Evolutionary conservation across 768 basidiomycete species (phyloP).

Genomic region (Pulveroboletus frians): DNA sequence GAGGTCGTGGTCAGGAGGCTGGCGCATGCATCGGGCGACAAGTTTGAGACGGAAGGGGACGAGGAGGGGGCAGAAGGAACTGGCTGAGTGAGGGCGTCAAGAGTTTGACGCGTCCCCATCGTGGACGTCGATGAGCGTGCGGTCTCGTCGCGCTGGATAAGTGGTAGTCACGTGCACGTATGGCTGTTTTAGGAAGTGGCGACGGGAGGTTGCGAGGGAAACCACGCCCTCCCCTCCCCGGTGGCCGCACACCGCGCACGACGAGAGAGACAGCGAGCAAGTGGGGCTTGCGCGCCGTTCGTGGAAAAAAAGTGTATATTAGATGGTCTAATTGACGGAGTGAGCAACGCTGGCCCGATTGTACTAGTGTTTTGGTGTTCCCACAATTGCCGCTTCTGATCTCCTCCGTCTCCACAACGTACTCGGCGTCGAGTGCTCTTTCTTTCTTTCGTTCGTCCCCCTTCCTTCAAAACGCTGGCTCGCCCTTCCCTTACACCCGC

Average conservation of each 20-base stretch:
- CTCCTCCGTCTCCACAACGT: constrained; percentile 16
- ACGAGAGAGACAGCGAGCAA: constrained; percentile 9
- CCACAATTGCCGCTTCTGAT: constrained; percentile 14
- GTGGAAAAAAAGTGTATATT: constrained; percentile 2
- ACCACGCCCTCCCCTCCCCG: background rate
- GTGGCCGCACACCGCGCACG: constrained; percentile 6
- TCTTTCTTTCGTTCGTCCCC: constrained; percentile 9
- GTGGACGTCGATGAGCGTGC: constrained; percentile 4
- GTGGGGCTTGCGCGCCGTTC: constrained; percentile 4
- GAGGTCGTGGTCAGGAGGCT: constrained; percentile 57
- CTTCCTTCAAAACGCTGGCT: constrained; percentile 22
- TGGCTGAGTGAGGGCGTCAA: constrained; percentile 27
- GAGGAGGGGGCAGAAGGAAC: constrained; percentile 23
- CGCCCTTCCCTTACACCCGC: constrained; percentile 10
- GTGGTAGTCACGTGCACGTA: constrained; percentile 9
- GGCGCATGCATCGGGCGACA: constrained; percentile 53
- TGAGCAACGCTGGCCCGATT: constrained; percentile 1
- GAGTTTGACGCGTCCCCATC: constrained; percentile 16
- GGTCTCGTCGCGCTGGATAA: constrained; percentile 8
- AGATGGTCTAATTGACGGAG: background rate
- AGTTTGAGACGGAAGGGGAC: constrained; percentile 5
- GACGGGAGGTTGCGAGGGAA: constrained; percentile 10
- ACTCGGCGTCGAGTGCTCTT: constrained; percentile 7
- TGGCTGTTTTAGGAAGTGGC: background rate
- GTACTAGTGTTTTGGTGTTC: background rate